Percentiles rank a stretch among this genome's conserved stretches.
These are phyloP conservation scores for Thuja plicata DNA, from an alignment of 83 land plant genomes.

Conservation along the genomic window DNA sequence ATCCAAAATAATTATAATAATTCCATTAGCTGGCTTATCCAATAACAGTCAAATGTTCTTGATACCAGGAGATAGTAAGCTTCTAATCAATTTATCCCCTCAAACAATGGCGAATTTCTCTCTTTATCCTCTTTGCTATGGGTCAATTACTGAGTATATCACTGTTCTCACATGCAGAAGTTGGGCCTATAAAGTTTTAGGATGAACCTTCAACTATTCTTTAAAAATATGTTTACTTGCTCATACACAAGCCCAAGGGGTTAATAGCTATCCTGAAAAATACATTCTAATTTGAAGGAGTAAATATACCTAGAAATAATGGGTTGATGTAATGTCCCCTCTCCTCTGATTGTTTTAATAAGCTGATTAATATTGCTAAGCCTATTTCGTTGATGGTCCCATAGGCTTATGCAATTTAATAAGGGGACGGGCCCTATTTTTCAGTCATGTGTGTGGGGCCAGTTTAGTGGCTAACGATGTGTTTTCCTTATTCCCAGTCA, in stretches of 20 bases:
- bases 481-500: too few relatives aligned
- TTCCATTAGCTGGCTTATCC: neutral
- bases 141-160: neutral
- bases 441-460: too few relatives aligned
- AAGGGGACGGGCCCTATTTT: too few relatives aligned
- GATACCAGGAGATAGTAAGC: neutral
- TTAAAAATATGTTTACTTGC: too few relatives aligned
- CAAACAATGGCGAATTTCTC: neutral
- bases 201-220: neutral
- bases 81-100: neutral
- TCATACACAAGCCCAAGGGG: neutral
- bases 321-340: too few relatives aligned
- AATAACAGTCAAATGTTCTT: neutral
- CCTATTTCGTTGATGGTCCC: too few relatives aligned
- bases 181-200: neutral
- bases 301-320: neutral
- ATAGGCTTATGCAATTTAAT: too few relatives aligned
- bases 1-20: neutral
- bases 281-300: neutral
- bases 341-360: too few relatives aligned
- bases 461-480: too few relatives aligned
- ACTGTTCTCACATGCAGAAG: neutral
- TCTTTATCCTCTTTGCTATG: neutral
- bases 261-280: neutral
- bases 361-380: too few relatives aligned